These are phyloP conservation scores for Friedmanniomyces endolithicus DNA, from an alignment of 495 filamentous ascomycete species.

Conservation along the genomic window DNA sequence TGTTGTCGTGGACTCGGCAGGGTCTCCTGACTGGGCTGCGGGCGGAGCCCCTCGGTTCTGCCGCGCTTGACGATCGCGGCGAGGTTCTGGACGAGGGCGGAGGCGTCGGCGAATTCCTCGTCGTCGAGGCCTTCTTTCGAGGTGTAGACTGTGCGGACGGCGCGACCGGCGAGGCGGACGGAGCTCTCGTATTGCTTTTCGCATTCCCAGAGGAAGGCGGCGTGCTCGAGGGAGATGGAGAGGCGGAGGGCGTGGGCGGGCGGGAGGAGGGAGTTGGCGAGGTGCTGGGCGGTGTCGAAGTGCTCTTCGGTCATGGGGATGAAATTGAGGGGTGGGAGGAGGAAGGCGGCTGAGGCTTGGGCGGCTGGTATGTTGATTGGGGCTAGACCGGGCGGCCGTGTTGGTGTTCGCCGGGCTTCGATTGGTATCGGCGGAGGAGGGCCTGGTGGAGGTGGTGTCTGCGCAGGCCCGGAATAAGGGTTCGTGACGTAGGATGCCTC, in stretches of 20 bases:
- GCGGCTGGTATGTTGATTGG: conserved; percentile 15
- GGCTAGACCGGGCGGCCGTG: conserved; percentile 25
- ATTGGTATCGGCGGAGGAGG: conserved; percentile 32
- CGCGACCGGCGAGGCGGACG: conserved; percentile 61
- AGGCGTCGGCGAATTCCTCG: conserved; percentile 46
- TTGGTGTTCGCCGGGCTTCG: conserved; percentile 26
- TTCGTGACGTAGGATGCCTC: conserved; percentile 35
- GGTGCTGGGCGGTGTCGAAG: conserved; percentile 64
- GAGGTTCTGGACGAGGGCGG: conserved; percentile 35
- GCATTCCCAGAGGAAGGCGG: conserved; percentile 92
- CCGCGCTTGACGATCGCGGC: conserved; percentile 36
- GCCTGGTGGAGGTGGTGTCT: conserved; percentile 13
- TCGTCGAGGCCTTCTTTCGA: conserved; percentile 85
- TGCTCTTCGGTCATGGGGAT: conserved; percentile 65
- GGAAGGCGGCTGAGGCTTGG: conserved; percentile 42
- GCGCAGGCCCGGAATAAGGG: conserved; percentile 28
- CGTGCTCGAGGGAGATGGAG: conserved; percentile 82
- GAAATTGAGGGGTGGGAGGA: conserved; percentile 71
- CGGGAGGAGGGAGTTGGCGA: conserved; percentile 62
- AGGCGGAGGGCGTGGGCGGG: conserved; percentile 84
- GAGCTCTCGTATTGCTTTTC: conserved; percentile 66
- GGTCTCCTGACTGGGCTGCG: neutral
- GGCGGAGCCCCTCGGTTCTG: neutral
- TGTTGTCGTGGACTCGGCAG: neutral
- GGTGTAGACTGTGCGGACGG: conserved; percentile 83